Base-by-base conservation (phyloP, 306 rosid species). In the Gastrolobium villosum region DNA sequence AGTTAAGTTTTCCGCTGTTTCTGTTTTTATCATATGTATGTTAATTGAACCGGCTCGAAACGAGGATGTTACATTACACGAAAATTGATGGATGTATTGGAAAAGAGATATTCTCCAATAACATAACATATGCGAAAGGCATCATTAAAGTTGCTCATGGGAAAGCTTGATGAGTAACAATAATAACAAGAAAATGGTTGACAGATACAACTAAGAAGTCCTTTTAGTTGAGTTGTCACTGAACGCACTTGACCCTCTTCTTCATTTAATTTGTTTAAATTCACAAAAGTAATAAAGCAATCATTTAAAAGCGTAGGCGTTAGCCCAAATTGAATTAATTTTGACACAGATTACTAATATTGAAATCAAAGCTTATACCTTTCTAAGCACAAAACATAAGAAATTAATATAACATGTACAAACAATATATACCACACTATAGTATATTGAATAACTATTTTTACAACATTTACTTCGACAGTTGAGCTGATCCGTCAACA, bases 151-250 rank as follows among this genome's bases (percentile, higher is more conserved):
- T 62, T 30, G 14, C 2, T 45, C 48, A n/a, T 34, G 28, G 7
- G 64, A 79, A 15, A 64, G 49, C 69, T 64, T 64, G 15, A 50
- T 50, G n/a, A 64, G 61, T 65, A 39, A 39, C 40, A 11, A 49
- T 5, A 6, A 7, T 1, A 6, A 10, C 1, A 57, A 74, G 45
- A 57, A 63, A 34, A 3, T 37, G 37, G 4, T 49, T 11, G 39
- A 32, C 15, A 14, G 31, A 13, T 72, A 30, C 77, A 52, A 45
- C 13, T 55, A 40, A 7, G 7, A 64, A 14, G 7, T 55, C 48
- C 55, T 70, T 6, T 44, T 7, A 61, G 68, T 61, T 82, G 78
- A 46, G 84, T 67, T 81, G 84, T 75, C 84, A 81, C 36, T 8
- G 7, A 73, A 80, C 34, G 32, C 26, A 63, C 13, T 45, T 65